Evolutionary conservation across 345 rosid genomes (phyloP), one percentile per base, ranked within the genome.

Genomic region (Brassica carinata): DNA sequence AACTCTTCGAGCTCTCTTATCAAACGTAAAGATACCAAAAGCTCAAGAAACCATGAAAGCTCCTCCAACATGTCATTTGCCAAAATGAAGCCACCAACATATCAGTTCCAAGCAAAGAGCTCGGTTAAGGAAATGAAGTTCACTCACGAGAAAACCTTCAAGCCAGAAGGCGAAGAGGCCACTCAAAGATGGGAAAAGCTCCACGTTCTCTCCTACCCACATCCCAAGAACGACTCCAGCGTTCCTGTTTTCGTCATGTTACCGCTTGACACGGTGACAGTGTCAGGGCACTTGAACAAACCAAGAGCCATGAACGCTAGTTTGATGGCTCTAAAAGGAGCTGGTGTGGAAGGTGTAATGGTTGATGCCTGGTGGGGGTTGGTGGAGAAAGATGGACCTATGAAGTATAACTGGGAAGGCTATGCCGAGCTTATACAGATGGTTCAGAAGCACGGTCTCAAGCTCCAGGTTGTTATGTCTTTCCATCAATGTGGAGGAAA

Each of bases 311-410:
- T 96, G 97, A 89, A 90, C 51, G 95, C 91, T 18, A 93, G 98
- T 48, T 86, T 96, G 85, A 89, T 93, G 97, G 99, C 99, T 69
- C 81, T 96, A 33, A 96, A 91, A 87, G 89, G 94, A 62, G 97
- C 97, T 13, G 98, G 99, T 26, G 92, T 87, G 5, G 98, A 92
- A 84, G 99, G 99, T 72, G 93, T 93, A 1, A 96, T 96, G 99
- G 98, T 93, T 66, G 99, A 96, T 83, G 94, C 88, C 23, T 96
- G 98, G 98, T 96, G 99, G 99, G 99, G 99, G 2, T 53, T 96
- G 84, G 98, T 92, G 1, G 99, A 96, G 90, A 96, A 93, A 87
- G 98, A 96, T 72, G 97, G 94, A 68, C 99, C 99, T 29, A 73
- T 89, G 70, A 89, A 86, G 73, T 93, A 96, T 78, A 96, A 91